Percentiles rank a stretch among this genome's conserved stretches.
Conservation (phyloP, 1,284 basidiomycete species). For the Malassezia dermatis region DNA sequence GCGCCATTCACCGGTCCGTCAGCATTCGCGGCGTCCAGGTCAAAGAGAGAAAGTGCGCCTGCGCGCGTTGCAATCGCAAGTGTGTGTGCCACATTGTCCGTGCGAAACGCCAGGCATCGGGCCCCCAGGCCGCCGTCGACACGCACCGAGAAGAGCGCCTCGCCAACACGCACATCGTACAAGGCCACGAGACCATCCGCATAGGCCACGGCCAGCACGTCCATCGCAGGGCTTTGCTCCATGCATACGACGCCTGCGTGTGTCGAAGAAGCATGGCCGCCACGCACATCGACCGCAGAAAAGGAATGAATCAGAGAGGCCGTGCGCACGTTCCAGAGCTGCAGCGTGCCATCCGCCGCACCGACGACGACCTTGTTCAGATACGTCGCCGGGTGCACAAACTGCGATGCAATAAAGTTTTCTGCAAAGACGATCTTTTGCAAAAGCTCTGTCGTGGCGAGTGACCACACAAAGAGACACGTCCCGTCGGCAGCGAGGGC, state of each 20-base stretch:
- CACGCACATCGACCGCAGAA: conserved; percentile 26
- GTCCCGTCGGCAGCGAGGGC: conserved; percentile 61
- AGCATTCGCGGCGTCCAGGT: conserved; percentile 26
- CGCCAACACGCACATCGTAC: conserved; percentile 80
- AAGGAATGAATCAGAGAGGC: conserved; percentile 52
- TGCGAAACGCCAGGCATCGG: conserved; percentile 74
- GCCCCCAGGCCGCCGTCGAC: conserved; percentile 53
- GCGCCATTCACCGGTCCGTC: background rate
- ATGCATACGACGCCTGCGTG: conserved; percentile 50
- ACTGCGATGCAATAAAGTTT: conserved; percentile 65
- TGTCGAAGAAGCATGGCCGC: conserved; percentile 9
- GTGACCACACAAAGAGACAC: conserved; percentile 70
- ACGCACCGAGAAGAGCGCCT: conserved; percentile 64
- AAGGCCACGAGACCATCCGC: conserved; percentile 75
- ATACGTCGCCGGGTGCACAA: conserved; percentile 91
- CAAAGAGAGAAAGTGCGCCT: conserved; percentile 41
- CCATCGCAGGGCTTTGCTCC: conserved; percentile 85
- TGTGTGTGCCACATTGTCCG: conserved; percentile 56
- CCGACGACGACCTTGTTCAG: conserved; percentile 87
- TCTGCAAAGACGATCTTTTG: conserved; percentile 21
- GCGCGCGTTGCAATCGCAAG: conserved; percentile 37
- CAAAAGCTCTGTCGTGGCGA: conserved; percentile 19
- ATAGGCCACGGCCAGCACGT: conserved; percentile 84
- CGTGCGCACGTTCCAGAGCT: conserved; percentile 80
- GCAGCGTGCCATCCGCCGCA: conserved; percentile 68